Base-by-base conservation (phyloP, 1,139 yeast species). In the Pichia cactophila region DNA sequence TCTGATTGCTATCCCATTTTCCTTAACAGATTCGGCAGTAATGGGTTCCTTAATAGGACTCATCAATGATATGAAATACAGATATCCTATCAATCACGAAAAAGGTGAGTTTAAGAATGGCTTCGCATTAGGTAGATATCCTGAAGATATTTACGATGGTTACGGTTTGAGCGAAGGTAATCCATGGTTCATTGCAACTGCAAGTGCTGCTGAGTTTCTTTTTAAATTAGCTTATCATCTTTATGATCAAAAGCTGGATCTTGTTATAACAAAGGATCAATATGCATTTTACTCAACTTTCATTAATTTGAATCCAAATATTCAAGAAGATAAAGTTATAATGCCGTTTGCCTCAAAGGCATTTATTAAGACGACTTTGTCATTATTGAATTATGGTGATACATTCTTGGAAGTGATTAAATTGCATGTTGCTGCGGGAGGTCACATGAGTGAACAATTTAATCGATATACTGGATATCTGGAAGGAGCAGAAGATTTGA, bases 121-220 rank as follows among this genome's bases (percentile, higher is more conserved):
- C 0, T 80, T 83, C 41, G 96, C 86, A 0, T 68, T 90, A 45
- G 98, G 98, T 2, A 72, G 98, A 60, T 92, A 92, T 61, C 96
- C 97, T 0, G 97, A 90, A 61, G 98, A 92, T 67, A 67, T 85
- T 12, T 92, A 92, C 65, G 86, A 90, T 65, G 97, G 97, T 0
- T 71, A 75, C 53, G 83, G 81, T 0, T 71, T 76, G 0, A 73
- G 84, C 16, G 84, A 81, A 57, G 97, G 97, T 2, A 92, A 92
- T 61, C 97, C 98, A 2, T 92, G 97, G 98, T 90, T 90, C 63
- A 76, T 92, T 52, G 75, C 94, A 26, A 90, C 97, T 0, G 80
- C 92, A 0, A 73, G 92, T 3, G 90, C 92, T 1, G 77, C 95
- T 1, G 88, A 84, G 58, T 61, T 78, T 10, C 59, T 83, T 38